These are phyloP conservation scores for Leucosporidium scottii DNA, from an alignment of 768 basidiomycete species.

Conservation along the genomic window DNA sequence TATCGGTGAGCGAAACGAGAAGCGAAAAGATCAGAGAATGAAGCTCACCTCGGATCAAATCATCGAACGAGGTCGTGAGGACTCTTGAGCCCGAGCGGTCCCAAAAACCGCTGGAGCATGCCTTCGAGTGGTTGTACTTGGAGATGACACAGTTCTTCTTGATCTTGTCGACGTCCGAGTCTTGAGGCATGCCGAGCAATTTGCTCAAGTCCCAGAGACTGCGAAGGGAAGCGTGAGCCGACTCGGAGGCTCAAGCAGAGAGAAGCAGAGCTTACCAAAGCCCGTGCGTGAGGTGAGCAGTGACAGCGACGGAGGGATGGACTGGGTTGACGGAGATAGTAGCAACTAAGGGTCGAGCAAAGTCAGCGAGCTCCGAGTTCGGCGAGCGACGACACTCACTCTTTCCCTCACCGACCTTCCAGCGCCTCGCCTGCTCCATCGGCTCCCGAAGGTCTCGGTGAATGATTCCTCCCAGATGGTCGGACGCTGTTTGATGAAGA, in stretches of 20 bases:
- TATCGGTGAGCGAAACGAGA: background rate
- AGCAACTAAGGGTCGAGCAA: background rate
- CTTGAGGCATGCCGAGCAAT: conserved; percentile 8
- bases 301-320: conserved; percentile 29
- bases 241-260: no score
- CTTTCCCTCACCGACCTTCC: conserved; percentile 31
- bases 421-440: conserved; percentile 23
- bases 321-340: conserved; percentile 29
- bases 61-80: conserved; percentile 45
- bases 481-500: background rate
- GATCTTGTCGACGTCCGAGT: background rate
- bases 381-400: no score
- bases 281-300: conserved; percentile 33
- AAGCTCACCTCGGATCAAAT: conserved; percentile 42
- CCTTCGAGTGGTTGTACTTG: conserved; percentile 31
- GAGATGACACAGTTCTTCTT: conserved; percentile 27
- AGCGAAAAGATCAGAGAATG: background rate
- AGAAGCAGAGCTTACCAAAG: conserved; percentile 21
- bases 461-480: conserved; percentile 29
- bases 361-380: no score
- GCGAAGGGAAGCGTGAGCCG: no score
- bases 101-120: conserved; percentile 40
- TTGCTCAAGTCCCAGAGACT: conserved; percentile 33
- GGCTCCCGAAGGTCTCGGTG: conserved; percentile 29
- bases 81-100: conserved; percentile 44